Evolutionary conservation across 202 grass and related monocot species (phyloP).

Genomic region (Miscanthus sacchariflorus): DNA sequence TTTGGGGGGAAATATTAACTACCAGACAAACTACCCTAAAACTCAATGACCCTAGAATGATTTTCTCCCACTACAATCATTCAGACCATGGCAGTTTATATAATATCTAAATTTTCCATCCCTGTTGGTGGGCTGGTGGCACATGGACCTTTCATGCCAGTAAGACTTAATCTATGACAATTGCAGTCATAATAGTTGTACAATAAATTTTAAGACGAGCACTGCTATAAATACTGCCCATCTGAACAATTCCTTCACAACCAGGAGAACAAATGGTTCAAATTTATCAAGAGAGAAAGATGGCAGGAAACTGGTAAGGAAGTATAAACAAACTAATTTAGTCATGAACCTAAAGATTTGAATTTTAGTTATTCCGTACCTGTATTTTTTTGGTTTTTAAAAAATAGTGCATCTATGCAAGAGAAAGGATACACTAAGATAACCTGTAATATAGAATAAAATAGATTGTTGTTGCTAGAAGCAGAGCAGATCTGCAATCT

Average conservation of each 20-base stretch:
- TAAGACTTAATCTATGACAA: background rate
- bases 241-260: background rate
- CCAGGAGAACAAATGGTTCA: background rate
- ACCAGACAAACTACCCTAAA: background rate
- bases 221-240: background rate
- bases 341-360: background rate
- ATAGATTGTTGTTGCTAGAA: background rate
- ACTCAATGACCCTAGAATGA: background rate
- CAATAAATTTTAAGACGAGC: background rate
- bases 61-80: background rate
- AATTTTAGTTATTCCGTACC: background rate
- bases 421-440: slow-evolving; percentile 10
- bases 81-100: slow-evolving; percentile 8
- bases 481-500: background rate
- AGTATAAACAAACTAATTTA: background rate
- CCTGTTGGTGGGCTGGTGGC: background rate
- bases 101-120: slow-evolving; percentile 9
- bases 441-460: background rate
- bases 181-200: slow-evolving; percentile 1
- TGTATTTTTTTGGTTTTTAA: background rate
- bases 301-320: background rate
- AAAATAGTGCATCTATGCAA: background rate
- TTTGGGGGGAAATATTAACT: background rate
- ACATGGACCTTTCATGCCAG: slow-evolving; percentile 4
- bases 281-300: background rate